Base-by-base conservation (phyloP, 1,284 basidiomycete genomes). In the Anthracocystis walkeri region DNA sequence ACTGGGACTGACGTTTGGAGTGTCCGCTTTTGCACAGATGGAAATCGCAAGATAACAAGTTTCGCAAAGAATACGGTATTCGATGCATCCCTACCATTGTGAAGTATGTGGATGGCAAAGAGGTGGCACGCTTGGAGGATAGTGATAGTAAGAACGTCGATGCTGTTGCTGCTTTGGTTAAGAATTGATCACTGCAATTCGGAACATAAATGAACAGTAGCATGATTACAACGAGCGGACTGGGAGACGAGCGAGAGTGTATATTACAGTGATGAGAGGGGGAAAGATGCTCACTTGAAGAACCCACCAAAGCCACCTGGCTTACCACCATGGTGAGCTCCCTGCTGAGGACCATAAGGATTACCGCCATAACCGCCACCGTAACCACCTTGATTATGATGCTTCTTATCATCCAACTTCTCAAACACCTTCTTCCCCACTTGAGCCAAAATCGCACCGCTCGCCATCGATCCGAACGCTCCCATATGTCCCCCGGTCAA, bases 401-500 rank as follows among this genome's bases (percentile, higher is more conserved):
- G 49, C 49, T 78, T 65, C 33, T 78, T 70, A 1, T 69, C 50
- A n/a, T 69, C 56, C 12, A 69, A 48, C 48, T 75, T 76, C 5
- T 80, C 78, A 33, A 65, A 79, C 3, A 78, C 40, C 62, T 58
- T 79, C 62, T 81, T 82, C 25, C 75, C 80, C 3, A 65, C 77
- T 48, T 82, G 79, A 3, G 80, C 80, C 10, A 78, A 33, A 21
- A 79, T 58, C 2, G 80, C 80, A 31, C 80, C 80, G 38, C 66
- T 57, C 25, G 73, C 69, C 46, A 76, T 73, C 4, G 69, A 67
- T 7, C 65, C 53, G 10, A 77, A 66, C 0, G 55, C 61, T n/a
- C 78, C 77, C 68, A 69, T 60, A 42, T 79, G 74, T 3, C 64
- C 64, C 40, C 80, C 80, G 1, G 67, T 65, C 59, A 79, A 57